phyloP scores from a whole-genome alignment of 345 rosid species.

The Gossypium anomalum region DNA sequence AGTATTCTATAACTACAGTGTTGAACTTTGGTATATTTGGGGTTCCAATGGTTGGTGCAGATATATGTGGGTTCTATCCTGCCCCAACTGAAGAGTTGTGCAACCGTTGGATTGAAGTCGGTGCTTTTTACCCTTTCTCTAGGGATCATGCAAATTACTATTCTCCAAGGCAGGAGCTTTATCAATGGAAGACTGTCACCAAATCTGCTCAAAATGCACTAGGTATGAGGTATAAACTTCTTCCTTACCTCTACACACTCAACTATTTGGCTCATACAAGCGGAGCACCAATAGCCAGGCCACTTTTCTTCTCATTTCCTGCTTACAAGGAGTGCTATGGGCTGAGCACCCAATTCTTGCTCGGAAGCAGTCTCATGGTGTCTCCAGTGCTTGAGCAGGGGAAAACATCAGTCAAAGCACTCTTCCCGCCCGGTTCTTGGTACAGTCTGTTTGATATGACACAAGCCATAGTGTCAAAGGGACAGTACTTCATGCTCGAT shows the following conservation, averaged over 20 bases:
- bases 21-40: constrained; percentile 90
- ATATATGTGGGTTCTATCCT: constrained; percentile 94
- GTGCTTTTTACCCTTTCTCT: constrained; percentile 92
- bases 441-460: constrained; percentile 77
- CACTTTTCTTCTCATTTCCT: constrained; percentile 97
- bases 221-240: constrained; percentile 85
- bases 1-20: constrained; percentile 81
- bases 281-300: constrained; percentile 92
- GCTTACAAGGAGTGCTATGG: constrained; percentile 56
- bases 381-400: constrained; percentile 92
- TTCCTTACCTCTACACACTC: constrained; percentile 82
- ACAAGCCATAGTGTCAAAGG: constrained; percentile 47
- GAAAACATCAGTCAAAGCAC: constrained; percentile 58
- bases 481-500: constrained; percentile 52
- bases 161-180: constrained; percentile 95
- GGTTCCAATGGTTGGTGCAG: constrained; percentile 96
- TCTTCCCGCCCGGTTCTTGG: constrained; percentile 94
- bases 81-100: constrained; percentile 91
- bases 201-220: constrained; percentile 87
- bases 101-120: constrained; percentile 95
- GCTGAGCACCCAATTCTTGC: constrained; percentile 84
- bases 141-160: constrained; percentile 92
- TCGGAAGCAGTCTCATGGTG: constrained; percentile 83
- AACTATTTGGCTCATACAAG: constrained; percentile 71
- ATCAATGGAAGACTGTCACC: constrained; percentile 87